phyloP scores from a whole-genome alignment of 768 basidiomycete genomes.

The Boletus bicolor region DNA sequence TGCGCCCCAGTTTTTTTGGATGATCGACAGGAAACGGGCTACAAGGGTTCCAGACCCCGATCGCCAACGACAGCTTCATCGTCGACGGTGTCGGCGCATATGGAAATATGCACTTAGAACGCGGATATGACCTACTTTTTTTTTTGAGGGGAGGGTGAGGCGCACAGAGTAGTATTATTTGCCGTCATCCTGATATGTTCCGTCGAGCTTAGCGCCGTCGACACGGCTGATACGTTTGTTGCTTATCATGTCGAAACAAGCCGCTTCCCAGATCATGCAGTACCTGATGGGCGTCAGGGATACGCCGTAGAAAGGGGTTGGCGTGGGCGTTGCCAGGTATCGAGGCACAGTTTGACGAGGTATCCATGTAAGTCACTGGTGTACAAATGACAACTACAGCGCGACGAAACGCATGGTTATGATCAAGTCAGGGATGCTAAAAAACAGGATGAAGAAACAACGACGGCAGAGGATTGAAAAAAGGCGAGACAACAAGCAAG shows the following conservation, averaged over 20 bases:
- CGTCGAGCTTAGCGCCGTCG: neutral
- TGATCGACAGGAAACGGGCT: conserved; percentile 45
- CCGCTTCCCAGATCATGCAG: conserved; percentile 68
- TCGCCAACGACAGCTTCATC: conserved; percentile 61
- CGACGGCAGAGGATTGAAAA: too few relatives aligned
- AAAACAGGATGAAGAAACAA: too few relatives aligned
- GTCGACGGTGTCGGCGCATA: conserved; percentile 68
- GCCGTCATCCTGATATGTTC: neutral
- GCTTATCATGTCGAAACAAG: conserved; percentile 32
- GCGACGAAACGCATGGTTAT: too few relatives aligned
- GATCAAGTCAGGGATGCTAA: too few relatives aligned
- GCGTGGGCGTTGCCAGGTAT: too few relatives aligned
- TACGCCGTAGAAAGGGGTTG: conserved; percentile 29
- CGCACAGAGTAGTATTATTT: neutral
- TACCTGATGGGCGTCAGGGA: conserved; percentile 62
- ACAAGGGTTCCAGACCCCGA: conserved; percentile 75
- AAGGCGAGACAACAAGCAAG: too few relatives aligned
- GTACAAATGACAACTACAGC: too few relatives aligned
- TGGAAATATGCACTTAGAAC: conserved; percentile 63
- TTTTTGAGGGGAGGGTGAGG: conserved; percentile 46
- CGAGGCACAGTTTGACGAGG: too few relatives aligned
- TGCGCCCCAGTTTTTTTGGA: too few relatives aligned
- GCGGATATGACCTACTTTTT: conserved; percentile 56
- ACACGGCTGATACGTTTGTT: neutral
- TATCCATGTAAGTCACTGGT: too few relatives aligned